Evolutionary conservation across 1,284 basidiomycete genomes (phyloP), one percentile per base, ranked within the genome.

Genomic region (Melanopsichium pennsylvanicum): DNA sequence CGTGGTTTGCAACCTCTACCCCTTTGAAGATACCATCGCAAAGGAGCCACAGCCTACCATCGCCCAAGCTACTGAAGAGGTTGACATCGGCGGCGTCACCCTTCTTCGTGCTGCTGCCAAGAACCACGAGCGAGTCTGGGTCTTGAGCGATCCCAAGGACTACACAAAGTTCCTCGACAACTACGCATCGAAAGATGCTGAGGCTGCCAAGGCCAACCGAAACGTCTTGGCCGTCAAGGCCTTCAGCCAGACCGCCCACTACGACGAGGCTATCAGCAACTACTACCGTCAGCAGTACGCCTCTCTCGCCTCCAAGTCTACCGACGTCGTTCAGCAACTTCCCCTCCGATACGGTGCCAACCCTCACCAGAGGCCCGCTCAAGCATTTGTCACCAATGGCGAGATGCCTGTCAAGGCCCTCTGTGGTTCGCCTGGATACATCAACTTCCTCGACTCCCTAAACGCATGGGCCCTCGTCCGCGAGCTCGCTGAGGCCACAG

Each of bases 61-160:
- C 67, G 88, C 91, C 3, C 89, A 91, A 61, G 95, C 95, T 12
- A 89, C 97, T 55, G 96, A 99, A 82, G 96, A 99, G 84, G 91
- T 99, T 74, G 96, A 99, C 83, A 98, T 98, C 69, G 96, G 96
- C 6, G 96, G 96, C 40, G 96, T 99, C 35, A 98, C 96, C 2
- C 89, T 99, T 21, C 88, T 98, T 45, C 91, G 96, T 52, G 96
- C 96, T 7, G 96, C 94, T 5, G 96, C 96, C 57, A 99, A 99
- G 85, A 99, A 99, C 84, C 96, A 98, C 84, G 90, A 87, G 60
- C 75, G 79, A 31, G 79, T 81, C 33, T 81, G 76, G 76, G 89
- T 98, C 59, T 86, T 98, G 51, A 96, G 91, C 45, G 93, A 96
- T 81, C 96, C 96, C 12, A 83, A 86, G n/a, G 96, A 99, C 83